Evolutionary conservation across 73 alveolate species (phyloP).

Genomic region (Paramecium pentaurelia): DNA sequence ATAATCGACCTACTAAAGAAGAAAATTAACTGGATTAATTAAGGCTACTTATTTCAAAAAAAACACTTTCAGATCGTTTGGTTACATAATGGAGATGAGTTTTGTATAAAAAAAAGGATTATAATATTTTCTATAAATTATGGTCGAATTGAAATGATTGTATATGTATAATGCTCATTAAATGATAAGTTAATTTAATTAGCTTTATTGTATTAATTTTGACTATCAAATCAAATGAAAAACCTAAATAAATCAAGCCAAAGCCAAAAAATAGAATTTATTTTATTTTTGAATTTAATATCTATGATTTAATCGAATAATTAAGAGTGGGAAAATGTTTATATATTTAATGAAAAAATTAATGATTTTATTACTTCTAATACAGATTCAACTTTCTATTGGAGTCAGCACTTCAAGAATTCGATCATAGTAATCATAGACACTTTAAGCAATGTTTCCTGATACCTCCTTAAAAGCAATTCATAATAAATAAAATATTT

Average conservation of each 20-base stretch:
- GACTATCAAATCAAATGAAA: too few species aligned
- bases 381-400: background rate
- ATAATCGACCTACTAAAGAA: too few species aligned
- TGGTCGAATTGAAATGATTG: too few species aligned
- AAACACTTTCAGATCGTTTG: too few species aligned
- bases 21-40: too few species aligned
- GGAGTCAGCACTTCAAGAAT: background rate
- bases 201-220: too few species aligned
- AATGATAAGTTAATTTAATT: too few species aligned
- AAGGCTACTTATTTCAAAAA: too few species aligned
- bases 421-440: background rate
- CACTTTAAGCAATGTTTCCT: background rate
- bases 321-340: background rate
- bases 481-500: background rate
- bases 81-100: too few species aligned
- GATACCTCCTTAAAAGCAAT: background rate
- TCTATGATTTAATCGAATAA: background rate
- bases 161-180: too few species aligned
- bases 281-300: background rate
- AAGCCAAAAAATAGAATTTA: background rate
- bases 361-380: background rate
- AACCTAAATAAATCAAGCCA: background rate
- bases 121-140: too few species aligned
- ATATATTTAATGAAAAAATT: background rate
- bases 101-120: too few species aligned